Conservation (phyloP, 345 rosid genomes). For the Melaleuca quinquenervia region DNA sequence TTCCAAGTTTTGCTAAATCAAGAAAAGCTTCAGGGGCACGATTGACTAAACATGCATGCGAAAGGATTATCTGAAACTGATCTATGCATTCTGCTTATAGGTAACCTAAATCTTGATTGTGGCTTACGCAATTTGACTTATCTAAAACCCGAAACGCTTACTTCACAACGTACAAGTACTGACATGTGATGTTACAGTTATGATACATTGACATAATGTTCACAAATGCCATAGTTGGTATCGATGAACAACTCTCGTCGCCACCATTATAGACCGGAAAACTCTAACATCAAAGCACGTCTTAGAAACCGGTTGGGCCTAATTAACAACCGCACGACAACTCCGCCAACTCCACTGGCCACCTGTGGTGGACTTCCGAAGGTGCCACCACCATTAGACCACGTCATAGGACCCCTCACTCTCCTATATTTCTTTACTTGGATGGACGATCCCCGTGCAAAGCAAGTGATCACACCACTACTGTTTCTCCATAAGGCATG, state of each 20-base stretch:
- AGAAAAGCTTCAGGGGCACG: not conserved
- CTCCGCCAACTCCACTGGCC: not conserved
- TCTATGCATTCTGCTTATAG: too few species aligned
- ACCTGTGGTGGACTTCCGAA: not conserved
- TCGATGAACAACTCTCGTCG: not conserved
- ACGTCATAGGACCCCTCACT: not conserved
- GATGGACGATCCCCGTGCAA: not conserved
- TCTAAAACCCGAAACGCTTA: not conserved
- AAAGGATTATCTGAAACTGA: not conserved
- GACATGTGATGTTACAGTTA: not conserved
- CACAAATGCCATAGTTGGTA: not conserved
- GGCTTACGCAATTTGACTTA: not conserved
- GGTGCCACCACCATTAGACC: not conserved
- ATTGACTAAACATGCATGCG: not conserved
- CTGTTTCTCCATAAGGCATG: not conserved
- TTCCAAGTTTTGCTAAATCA: not conserved
- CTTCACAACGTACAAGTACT: not conserved
- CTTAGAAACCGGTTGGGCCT: not conserved
- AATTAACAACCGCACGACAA: not conserved
- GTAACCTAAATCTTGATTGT: not conserved
- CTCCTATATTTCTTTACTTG: not conserved
- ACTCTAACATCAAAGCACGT: not conserved
- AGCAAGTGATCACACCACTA: not conserved
- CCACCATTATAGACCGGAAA: not conserved
- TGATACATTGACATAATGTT: not conserved